These are phyloP conservation scores for Dictyostelium brefeldianum DNA, from an alignment of 78 protist species.

Conservation along the genomic window DNA sequence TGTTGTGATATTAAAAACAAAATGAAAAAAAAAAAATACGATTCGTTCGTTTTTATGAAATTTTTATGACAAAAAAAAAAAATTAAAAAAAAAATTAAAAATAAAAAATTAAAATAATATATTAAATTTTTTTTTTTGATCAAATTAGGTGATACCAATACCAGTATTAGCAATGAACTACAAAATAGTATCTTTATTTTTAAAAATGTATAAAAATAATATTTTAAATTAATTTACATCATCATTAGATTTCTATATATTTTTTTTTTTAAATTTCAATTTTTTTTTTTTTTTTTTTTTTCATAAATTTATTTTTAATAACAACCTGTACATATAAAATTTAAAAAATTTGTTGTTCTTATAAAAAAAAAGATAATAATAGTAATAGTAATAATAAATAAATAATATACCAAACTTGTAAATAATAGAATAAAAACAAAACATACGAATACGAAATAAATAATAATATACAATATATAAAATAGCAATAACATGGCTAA, in stretches of 20 bases:
- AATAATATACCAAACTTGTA: background rate
- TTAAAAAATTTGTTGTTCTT: background rate
- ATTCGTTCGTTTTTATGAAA: too few relatives aligned
- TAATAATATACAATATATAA: background rate
- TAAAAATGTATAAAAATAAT: too few relatives aligned
- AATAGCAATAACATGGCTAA: too few relatives aligned
- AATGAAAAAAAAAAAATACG: background rate
- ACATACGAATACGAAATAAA: background rate
- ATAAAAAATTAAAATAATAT: background rate
- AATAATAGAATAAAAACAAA: background rate
- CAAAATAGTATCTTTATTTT: too few relatives aligned
- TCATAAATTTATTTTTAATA: background rate
- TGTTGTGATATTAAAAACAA: background rate
- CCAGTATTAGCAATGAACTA: too few relatives aligned
- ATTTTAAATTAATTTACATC: too few relatives aligned
- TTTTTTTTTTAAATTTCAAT: background rate
- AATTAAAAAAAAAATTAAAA: background rate
- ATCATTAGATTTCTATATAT: background rate
- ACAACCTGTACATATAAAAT: conserved; percentile 8
- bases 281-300: background rate
- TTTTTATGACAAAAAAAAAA: background rate
- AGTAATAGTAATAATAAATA: too few relatives aligned
- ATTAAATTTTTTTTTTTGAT: too few relatives aligned
- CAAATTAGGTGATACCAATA: too few relatives aligned
- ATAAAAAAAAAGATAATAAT: background rate